These are phyloP conservation scores for Linum trigynum DNA, from an alignment of 345 rosid genomes.

Conservation along the genomic window DNA sequence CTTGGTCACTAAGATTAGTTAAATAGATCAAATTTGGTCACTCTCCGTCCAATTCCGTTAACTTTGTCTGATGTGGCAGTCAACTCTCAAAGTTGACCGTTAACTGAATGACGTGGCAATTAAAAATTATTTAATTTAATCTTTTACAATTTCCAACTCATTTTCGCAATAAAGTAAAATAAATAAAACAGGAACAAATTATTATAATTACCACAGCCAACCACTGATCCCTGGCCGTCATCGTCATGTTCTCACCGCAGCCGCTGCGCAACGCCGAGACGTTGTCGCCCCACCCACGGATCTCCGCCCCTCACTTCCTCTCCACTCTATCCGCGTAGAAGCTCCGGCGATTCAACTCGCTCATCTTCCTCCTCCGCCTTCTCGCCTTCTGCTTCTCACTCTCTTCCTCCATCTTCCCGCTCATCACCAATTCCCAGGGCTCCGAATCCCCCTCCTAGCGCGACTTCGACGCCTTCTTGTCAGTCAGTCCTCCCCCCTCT, in stretches of 20 bases:
- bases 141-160: too few relatives aligned
- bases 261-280: constrained; percentile 53
- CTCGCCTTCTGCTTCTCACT: constrained; percentile 72
- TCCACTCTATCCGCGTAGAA: constrained; percentile 67
- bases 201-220: too few relatives aligned
- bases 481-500: too few relatives aligned
- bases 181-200: too few relatives aligned
- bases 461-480: constrained; percentile 93
- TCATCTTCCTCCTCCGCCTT: constrained; percentile 61
- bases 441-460: constrained; percentile 59
- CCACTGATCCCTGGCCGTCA: neutral
- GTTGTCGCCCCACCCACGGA: constrained; percentile 33
- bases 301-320: constrained; percentile 42
- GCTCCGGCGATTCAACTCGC: constrained; percentile 69
- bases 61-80: too few relatives aligned
- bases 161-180: too few relatives aligned
- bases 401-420: constrained; percentile 77
- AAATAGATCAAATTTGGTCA: too few relatives aligned
- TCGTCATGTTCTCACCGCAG: constrained; percentile 62
- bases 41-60: too few relatives aligned
- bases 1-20: too few relatives aligned
- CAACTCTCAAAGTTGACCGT: too few relatives aligned
- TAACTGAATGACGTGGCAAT: too few relatives aligned
- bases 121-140: too few relatives aligned
- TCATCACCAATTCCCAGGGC: constrained; percentile 62